Conservation (phyloP, 768 basidiomycete genomes). For the Sarcodon sp. region DNA sequence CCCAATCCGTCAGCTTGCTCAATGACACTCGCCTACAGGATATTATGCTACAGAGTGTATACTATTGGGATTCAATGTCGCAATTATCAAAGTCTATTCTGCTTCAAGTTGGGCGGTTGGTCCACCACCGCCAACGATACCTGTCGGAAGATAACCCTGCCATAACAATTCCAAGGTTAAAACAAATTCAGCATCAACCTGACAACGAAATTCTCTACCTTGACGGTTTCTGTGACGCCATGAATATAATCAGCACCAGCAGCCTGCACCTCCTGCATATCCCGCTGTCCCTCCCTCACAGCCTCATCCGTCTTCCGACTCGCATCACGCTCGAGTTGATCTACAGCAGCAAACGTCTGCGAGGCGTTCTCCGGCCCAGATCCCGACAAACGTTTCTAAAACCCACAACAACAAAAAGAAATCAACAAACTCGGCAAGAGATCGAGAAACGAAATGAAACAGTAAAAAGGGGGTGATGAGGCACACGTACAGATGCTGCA, state of each 20-base stretch:
- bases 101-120: too few species aligned
- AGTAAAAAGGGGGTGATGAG: neutral
- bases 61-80: too few species aligned
- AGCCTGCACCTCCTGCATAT: neutral
- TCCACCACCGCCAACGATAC: neutral
- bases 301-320: conserved; percentile 4
- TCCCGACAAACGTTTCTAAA: neutral
- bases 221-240: neutral
- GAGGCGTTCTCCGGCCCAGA: neutral
- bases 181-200: neutral
- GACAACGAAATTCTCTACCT: neutral
- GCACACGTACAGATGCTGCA: conserved; percentile 35
- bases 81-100: too few species aligned
- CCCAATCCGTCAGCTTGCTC: too few species aligned
- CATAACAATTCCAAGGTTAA: neutral
- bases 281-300: neutral
- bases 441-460: neutral
- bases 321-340: conserved; percentile 22
- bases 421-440: neutral
- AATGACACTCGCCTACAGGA: too few species aligned
- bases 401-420: neutral
- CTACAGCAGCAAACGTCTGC: conserved; percentile 16
- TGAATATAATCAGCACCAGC: neutral
- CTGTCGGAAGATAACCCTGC: neutral
- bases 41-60: too few species aligned